Base-by-base conservation (phyloP, 306 rosid species). In the Herpetospermum pedunculosum region DNA sequence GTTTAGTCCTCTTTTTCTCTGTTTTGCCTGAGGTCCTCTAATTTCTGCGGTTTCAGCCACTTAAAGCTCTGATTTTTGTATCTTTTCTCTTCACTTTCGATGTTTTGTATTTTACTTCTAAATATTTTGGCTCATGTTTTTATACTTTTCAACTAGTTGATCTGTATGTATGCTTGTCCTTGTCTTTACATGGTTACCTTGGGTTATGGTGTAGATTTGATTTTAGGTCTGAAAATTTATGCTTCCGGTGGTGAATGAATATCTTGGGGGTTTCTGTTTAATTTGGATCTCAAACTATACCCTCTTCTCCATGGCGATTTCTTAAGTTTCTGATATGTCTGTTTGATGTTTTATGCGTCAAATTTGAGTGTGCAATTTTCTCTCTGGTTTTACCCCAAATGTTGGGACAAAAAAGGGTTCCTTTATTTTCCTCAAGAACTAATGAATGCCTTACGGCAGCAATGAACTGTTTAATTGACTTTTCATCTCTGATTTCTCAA, bases 91-190 rank as follows among this genome's bases (percentile, higher is more conserved):
- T 13, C 47, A 29, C 6, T n/a, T 78, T 63, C 40, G n/a, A 44
- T 37, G 57, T 8, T 65, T 76, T 37, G 41, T 48, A 60, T 69
- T 29, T 41, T 59, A 6, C 23, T 59, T 52, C 28, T 13, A 6
- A 58, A 21, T 23, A 11, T 67, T 60, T 41, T 23, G 73, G 73
- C 35, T 38, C 23, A 23, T 30, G 11, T 60, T 11, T 41, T 40
- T 67, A 25, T 2, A 41, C 32, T 46, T 47, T 70, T 21, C 41
- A 70, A 6, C 43, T 70, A 21, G 0, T 34, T 52, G 76, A 49
- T 72, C 60, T 52, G 76, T 37, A 6, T 52, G 76, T 37, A 49
- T 72, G 48, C 43, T 49, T n/a, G 63, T 44, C 23, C 52, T 70
- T 46, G 18, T 44, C 8, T 18, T 28, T 14, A 68, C 32, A 21